Conservation (phyloP, 106 monocot genomes). For the Alisma plantagoaquatica region DNA sequence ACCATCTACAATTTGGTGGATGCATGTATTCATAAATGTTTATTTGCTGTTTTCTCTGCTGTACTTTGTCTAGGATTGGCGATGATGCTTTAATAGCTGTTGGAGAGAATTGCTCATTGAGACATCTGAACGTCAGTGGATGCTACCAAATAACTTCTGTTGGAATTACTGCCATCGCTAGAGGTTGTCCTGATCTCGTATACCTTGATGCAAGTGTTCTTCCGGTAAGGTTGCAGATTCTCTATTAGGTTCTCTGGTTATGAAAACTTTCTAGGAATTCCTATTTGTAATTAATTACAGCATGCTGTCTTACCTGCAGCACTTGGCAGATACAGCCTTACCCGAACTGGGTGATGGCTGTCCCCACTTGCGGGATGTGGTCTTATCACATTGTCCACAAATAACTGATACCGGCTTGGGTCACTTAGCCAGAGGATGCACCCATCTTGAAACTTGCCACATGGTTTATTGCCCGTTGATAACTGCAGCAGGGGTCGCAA, state of each 20-base stretch:
- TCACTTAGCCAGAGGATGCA: conserved; percentile 71
- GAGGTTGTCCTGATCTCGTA: conserved; percentile 67
- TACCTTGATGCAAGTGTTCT: conserved; percentile 79
- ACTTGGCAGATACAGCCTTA: conserved; percentile 52
- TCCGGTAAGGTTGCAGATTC: no score
- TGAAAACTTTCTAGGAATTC: no score
- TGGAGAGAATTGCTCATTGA: conserved; percentile 54
- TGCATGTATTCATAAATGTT: no score
- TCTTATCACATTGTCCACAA: conserved; percentile 62
- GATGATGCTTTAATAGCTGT: conserved; percentile 55
- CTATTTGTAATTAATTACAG: no score
- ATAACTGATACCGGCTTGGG: conserved; percentile 73
- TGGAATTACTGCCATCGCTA: conserved; percentile 76
- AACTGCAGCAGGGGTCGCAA: conserved; percentile 74
- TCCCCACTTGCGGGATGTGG: conserved; percentile 55
- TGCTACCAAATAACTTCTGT: conserved; percentile 63
- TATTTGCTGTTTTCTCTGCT: no score
- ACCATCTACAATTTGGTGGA: no score
- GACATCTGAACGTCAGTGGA: conserved; percentile 69
- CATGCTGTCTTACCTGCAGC: conserved; percentile 49
- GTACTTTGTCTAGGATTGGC: conserved; percentile 47
- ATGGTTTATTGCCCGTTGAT: conserved; percentile 87
- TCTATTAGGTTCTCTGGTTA: no score
- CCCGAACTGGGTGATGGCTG: conserved; percentile 75
- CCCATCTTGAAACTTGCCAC: conserved; percentile 59